Evolutionary conservation across 169 alveolate genomes (phyloP).

Genomic region (Eimeria nieschulzi): DNA sequence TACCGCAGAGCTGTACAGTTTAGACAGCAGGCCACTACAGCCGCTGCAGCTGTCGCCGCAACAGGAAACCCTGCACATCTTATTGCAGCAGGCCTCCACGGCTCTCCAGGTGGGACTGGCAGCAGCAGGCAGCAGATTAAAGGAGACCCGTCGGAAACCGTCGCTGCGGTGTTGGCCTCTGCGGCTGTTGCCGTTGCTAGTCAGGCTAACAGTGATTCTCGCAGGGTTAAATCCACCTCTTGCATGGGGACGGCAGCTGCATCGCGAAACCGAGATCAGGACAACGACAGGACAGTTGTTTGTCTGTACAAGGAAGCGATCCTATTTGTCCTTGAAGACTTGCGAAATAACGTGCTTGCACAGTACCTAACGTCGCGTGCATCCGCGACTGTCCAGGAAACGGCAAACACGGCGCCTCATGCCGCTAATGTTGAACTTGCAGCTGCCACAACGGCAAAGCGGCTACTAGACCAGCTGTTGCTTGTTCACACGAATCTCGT

Average conservation of each 20-base stretch:
- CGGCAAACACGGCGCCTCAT: neutral
- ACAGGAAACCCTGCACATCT: slow-evolving; percentile 62
- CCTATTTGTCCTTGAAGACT: slow-evolving; percentile 36
- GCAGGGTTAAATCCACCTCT: slow-evolving; percentile 2
- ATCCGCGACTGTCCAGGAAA: neutral
- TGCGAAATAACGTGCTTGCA: slow-evolving; percentile 43
- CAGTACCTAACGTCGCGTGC: slow-evolving; percentile 52
- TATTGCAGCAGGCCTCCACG: slow-evolving; percentile 43
- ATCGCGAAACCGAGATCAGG: neutral
- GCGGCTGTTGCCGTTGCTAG: slow-evolving; percentile 56
- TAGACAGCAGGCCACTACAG: slow-evolving; percentile 70
- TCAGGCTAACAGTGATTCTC: neutral
- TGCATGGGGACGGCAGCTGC: neutral
- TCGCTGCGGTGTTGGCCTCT: slow-evolving; percentile 52
- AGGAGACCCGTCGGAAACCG: slow-evolving; percentile 6
- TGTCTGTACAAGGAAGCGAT: slow-evolving; percentile 58
- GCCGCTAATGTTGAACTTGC: slow-evolving; percentile 20
- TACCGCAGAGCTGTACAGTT: slow-evolving; percentile 70
- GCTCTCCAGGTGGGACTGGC: slow-evolving; percentile 30
- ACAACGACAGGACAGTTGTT: slow-evolving; percentile 44
- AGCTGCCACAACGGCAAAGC: slow-evolving; percentile 52
- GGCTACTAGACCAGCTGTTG: slow-evolving; percentile 61
- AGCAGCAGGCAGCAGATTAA: slow-evolving; percentile 31
- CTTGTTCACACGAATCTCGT: slow-evolving; percentile 59
- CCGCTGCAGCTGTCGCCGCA: slow-evolving; percentile 45